These are phyloP conservation scores for Tolypocladium sp. DNA, from an alignment of 2,329 filamentous ascomycete genomes.

Conservation along the genomic window DNA sequence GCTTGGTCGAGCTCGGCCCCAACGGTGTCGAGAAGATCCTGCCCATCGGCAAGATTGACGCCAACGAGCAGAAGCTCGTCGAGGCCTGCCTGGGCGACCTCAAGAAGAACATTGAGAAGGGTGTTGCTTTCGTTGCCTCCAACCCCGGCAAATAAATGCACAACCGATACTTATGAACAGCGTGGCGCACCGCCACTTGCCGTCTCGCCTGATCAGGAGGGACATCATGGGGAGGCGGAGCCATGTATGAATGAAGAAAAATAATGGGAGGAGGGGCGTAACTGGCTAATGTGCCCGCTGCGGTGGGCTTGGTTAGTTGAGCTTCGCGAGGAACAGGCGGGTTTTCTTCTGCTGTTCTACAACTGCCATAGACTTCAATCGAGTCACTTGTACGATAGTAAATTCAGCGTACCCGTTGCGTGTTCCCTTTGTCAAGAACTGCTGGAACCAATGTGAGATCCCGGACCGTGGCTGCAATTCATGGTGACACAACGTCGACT, in stretches of 20 bases:
- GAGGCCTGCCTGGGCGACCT: constrained; percentile 76
- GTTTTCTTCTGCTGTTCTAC: constrained; percentile 12
- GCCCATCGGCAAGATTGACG: constrained; percentile 75
- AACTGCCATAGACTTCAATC: constrained; percentile 22
- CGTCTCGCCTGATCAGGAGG: background rate
- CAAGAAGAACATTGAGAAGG: constrained; percentile 95
- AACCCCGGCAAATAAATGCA: constrained; percentile 50
- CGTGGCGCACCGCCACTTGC: background rate
- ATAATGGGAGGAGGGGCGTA: background rate
- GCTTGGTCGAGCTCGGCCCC: constrained; percentile 90
- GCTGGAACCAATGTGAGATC: background rate
- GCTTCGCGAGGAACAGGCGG: constrained; percentile 6
- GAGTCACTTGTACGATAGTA: constrained; percentile 26
- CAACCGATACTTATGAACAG: background rate
- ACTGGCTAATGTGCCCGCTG: constrained; percentile 1
- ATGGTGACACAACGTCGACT: background rate
- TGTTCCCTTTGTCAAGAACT: background rate
- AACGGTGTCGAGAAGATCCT: constrained; percentile 92
- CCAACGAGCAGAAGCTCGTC: constrained; percentile 81
- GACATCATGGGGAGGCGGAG: background rate
- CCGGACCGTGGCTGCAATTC: background rate
- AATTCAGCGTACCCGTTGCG: constrained; percentile 1
- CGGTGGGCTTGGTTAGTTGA: constrained; percentile 5
- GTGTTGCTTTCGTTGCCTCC: constrained; percentile 49
- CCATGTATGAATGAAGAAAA: constrained; percentile 1